Percentiles rank a stretch among this genome's conserved stretches.
Conservation (phyloP, 345 rosid genomes). For the Moringa oleifera region DNA sequence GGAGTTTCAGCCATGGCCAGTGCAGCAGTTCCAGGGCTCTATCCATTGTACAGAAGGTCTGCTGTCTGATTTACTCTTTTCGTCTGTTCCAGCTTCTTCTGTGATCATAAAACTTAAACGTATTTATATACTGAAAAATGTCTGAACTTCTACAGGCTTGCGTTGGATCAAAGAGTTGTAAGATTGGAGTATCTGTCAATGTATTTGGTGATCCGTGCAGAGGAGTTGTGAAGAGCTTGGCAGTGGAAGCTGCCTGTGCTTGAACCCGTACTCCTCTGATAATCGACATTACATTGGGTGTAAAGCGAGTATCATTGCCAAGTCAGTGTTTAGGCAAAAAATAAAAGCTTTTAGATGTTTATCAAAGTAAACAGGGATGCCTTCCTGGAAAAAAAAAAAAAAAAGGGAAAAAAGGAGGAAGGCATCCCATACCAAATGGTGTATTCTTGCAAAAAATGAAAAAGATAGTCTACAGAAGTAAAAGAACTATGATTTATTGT, state of each 20-base stretch:
- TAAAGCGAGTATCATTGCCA: not conserved
- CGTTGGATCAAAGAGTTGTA: constrained; percentile 72
- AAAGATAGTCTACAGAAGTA: too few relatives aligned
- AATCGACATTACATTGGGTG: not conserved
- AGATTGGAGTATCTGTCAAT: constrained; percentile 45
- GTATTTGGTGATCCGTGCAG: constrained; percentile 83
- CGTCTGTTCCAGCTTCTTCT: not conserved
- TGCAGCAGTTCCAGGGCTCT: constrained; percentile 57
- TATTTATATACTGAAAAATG: not conserved
- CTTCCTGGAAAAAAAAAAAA: not conserved
- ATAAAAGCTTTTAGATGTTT: not conserved
- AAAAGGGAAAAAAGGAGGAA: not conserved
- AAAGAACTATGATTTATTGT: too few relatives aligned
- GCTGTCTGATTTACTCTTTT: not conserved
- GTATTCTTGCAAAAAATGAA: not conserved
- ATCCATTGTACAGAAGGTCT: constrained; percentile 61
- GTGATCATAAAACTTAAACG: not conserved
- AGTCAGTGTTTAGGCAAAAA: not conserved
- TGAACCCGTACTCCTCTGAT: constrained; percentile 5
- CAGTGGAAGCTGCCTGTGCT: constrained; percentile 81
- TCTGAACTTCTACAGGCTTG: constrained; percentile 58
- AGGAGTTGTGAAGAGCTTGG: constrained; percentile 73
- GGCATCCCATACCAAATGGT: not conserved
- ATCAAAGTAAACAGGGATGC: not conserved
- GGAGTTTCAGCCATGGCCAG: constrained; percentile 59